Conservation (phyloP, 2,329 filamentous ascomycete genomes). For the Leptosphaerulina australis region DNA sequence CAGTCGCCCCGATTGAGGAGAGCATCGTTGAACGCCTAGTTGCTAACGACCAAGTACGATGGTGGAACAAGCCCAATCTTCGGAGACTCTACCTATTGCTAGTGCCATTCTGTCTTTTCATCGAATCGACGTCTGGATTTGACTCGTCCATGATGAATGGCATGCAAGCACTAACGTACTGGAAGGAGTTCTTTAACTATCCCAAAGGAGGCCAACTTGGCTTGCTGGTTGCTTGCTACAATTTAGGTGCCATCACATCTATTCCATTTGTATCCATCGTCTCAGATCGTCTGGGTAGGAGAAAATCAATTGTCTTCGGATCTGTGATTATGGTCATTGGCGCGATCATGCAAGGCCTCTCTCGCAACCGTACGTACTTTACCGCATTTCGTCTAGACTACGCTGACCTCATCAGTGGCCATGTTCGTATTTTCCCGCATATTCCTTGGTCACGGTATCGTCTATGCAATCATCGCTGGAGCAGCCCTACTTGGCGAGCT, state of each 20-base stretch:
- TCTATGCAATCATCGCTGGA: constrained; percentile 67
- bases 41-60: constrained; percentile 52
- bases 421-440: constrained; percentile 67
- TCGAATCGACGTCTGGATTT: constrained; percentile 67
- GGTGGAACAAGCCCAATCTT: constrained; percentile 66
- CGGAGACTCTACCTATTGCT: constrained; percentile 63
- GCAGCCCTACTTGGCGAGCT: constrained; percentile 70
- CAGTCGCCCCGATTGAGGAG: constrained; percentile 24
- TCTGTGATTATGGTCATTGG: constrained; percentile 62
- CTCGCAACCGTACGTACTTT: constrained; percentile 45
- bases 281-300: constrained; percentile 62
- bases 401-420: constrained; percentile 26
- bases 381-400: not conserved
- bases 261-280: constrained; percentile 64
- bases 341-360: constrained; percentile 62
- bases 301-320: constrained; percentile 63
- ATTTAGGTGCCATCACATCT: constrained; percentile 63
- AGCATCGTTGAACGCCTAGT: constrained; percentile 42
- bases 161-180: constrained; percentile 43
- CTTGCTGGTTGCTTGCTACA: constrained; percentile 65
- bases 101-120: constrained; percentile 66
- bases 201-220: constrained; percentile 57
- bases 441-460: constrained; percentile 71
- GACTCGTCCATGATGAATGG: constrained; percentile 58
- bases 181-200: constrained; percentile 56